A percentile compares a stretch with the other conserved stretches of the same genome.
Evolutionary conservation across 2,329 filamentous ascomycete species (phyloP).

Genomic region (Torrubiella hemipterigena): DNA sequence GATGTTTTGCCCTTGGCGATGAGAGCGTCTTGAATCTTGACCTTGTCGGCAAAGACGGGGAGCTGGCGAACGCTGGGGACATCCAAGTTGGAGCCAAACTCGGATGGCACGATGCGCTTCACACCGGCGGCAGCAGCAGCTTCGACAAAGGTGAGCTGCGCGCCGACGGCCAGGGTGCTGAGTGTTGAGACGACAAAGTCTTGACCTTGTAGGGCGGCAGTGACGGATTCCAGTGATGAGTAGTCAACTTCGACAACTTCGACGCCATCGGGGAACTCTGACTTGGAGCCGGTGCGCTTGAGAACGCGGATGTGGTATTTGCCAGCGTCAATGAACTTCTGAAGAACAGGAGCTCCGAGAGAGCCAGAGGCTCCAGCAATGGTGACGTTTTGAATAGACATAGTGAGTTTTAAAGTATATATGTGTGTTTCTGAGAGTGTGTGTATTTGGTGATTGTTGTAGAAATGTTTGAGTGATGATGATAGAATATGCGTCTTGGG

Average conservation of each 20-base stretch:
- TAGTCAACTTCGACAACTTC: constrained; percentile 36
- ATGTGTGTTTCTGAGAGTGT: not conserved
- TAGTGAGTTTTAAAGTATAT: not conserved
- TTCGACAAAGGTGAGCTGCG: constrained; percentile 35
- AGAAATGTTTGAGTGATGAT: too few relatives aligned
- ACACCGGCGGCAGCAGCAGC: constrained; percentile 40
- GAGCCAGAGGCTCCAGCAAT: constrained; percentile 10
- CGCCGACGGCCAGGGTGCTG: constrained; percentile 22
- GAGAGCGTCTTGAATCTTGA: constrained; percentile 7
- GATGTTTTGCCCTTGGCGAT: constrained; percentile 4
- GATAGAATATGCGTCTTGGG: too few relatives aligned
- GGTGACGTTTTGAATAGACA: constrained; percentile 11
- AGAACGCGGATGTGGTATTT: constrained; percentile 31
- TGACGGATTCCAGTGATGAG: constrained; percentile 28
- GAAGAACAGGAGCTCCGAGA: constrained; percentile 3
- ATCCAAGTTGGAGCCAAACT: constrained; percentile 25
- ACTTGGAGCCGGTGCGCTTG: constrained; percentile 29
- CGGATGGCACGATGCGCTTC: constrained; percentile 38
- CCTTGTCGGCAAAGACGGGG: constrained; percentile 8
- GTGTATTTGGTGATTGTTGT: not conserved
- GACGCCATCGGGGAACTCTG: constrained; percentile 20
- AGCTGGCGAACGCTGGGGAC: constrained; percentile 5
- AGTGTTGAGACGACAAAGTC: constrained; percentile 38
- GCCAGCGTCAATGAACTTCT: constrained; percentile 2
- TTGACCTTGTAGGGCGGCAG: constrained; percentile 31